Base-by-base conservation (phyloP, 139 green algal species). In the Chlorella sp. region DNA sequence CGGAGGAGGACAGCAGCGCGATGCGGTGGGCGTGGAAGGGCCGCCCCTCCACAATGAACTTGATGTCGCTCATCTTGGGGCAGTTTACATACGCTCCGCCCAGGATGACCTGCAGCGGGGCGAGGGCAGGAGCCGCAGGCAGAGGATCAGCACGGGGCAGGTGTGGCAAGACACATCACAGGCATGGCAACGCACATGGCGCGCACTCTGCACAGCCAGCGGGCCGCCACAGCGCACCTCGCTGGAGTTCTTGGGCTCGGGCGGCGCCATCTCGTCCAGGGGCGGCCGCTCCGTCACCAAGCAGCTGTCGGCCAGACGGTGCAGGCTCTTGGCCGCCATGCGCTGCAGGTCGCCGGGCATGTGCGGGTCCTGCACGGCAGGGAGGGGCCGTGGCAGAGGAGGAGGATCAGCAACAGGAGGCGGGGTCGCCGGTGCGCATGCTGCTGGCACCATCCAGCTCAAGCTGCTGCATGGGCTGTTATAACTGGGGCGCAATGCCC, bases 21-120 rank as follows among this genome's bases (percentile, higher is more conserved):
- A 98, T 97, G 36, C 93, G 89, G 89, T 99, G 97, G 12, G 96
- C 97, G 75, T 96, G 93, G 86, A 98, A 99, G 23, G 91, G 89
- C 72, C 84, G 87, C 57, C 94, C 96, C 87, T 99, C 97, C 57
- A 98, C 91, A n/a, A 98, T 89, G 85, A 99, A 99, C 3, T 91
- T 96, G 6, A 99, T 91, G 85, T 99, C 97, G 30, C 94, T 94
- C 26, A 98, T 85, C 26, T 92, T 97, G 11, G 89, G 86, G 89
- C 94, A 96, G 91, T 99, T 99, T 30, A 99, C 93, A n/a, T 62
- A 34, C 28, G 60, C 28, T 4, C 41, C 39, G 41, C 78, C 78
- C 78, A 83, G 78, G 16, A 83, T 56, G 25, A 63, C 56, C 16
- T 71, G 57, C 76, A 16, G 26, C 60, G 44, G 80, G 13, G 23